These are phyloP conservation scores for Anacardium occidentale DNA, from an alignment of 345 rosid genomes.

Conservation along the genomic window DNA sequence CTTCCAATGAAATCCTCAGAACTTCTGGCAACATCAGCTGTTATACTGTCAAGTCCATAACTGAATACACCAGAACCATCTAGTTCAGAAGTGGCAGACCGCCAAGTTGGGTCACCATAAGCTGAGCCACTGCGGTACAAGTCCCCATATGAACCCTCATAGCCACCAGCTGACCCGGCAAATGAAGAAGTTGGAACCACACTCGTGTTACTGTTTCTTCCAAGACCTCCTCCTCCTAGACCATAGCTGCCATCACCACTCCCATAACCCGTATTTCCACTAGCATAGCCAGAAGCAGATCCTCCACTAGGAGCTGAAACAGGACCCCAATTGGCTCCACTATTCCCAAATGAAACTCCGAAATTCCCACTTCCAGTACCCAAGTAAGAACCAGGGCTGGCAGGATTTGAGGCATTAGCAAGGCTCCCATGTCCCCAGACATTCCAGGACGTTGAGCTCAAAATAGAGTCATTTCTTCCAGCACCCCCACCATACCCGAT, in stretches of 20 bases:
- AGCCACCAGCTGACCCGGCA: slow-evolving; percentile 49
- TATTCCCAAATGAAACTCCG: slow-evolving; percentile 64
- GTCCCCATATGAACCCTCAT: slow-evolving; percentile 66
- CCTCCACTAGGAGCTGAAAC: slow-evolving; percentile 46
- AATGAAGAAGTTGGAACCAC: slow-evolving; percentile 58
- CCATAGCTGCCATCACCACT: slow-evolving; percentile 42
- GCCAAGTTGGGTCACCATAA: slow-evolving; percentile 81
- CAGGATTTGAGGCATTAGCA: slow-evolving; percentile 37
- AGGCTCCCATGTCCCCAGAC: slow-evolving; percentile 82
- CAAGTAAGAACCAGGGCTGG: slow-evolving; percentile 44
- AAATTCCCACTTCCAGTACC: slow-evolving; percentile 55
- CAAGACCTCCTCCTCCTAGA: slow-evolving; percentile 49
- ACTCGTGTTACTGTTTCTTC: slow-evolving; percentile 50
- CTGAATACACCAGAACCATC: slow-evolving; percentile 64
- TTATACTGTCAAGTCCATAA: slow-evolving; percentile 61
- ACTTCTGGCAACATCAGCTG: slow-evolving; percentile 56
- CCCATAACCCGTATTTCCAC: slow-evolving; percentile 38
- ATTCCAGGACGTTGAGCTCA: slow-evolving; percentile 56
- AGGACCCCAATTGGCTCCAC: slow-evolving; percentile 69
- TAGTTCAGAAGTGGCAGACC: slow-evolving; percentile 56
- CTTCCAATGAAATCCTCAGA: slow-evolving; percentile 73
- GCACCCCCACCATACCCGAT: slow-evolving; percentile 52
- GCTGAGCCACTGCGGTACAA: slow-evolving; percentile 55
- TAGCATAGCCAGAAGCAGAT: slow-evolving; percentile 34
- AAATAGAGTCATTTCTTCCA: slow-evolving; percentile 58